These are phyloP conservation scores for Gymnopilus dilepis DNA, from an alignment of 768 basidiomycete species.

Conservation along the genomic window DNA sequence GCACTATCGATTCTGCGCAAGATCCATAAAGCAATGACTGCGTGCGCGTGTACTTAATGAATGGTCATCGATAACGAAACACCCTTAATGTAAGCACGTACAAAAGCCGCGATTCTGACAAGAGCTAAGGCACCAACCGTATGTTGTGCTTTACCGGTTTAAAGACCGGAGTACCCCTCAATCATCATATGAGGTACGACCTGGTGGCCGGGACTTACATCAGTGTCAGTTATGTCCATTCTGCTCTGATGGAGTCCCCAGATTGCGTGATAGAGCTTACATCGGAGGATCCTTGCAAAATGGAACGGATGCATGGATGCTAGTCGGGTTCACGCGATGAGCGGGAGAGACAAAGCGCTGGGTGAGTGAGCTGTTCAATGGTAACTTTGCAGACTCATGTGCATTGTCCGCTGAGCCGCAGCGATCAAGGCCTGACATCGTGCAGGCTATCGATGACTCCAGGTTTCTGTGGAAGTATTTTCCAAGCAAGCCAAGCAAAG, in stretches of 20 bases:
- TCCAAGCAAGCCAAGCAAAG: too few species aligned
- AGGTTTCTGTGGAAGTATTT: too few species aligned
- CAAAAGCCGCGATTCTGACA: neutral
- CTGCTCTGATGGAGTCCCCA: neutral
- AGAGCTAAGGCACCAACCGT: neutral
- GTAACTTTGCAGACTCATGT: too few species aligned
- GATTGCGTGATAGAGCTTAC: neutral
- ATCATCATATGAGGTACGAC: neutral
- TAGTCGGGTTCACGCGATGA: neutral
- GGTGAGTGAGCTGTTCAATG: neutral
- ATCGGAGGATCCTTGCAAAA: neutral
- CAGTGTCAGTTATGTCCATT: constrained; percentile 4
- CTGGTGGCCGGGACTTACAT: neutral
- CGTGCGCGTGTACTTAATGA: constrained; percentile 1
- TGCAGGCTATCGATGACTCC: too few species aligned
- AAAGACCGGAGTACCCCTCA: neutral
- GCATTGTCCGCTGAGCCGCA: too few species aligned
- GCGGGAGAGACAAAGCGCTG: neutral
- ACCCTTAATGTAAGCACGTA: neutral
- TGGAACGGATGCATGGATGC: neutral
- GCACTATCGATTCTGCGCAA: too few species aligned
- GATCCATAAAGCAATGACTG: neutral
- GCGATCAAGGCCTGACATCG: too few species aligned
- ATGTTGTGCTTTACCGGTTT: neutral
- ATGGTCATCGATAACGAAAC: neutral